Base-by-base conservation (phyloP, 805 yeast species). In the Ascoidea rubescens region DNA sequence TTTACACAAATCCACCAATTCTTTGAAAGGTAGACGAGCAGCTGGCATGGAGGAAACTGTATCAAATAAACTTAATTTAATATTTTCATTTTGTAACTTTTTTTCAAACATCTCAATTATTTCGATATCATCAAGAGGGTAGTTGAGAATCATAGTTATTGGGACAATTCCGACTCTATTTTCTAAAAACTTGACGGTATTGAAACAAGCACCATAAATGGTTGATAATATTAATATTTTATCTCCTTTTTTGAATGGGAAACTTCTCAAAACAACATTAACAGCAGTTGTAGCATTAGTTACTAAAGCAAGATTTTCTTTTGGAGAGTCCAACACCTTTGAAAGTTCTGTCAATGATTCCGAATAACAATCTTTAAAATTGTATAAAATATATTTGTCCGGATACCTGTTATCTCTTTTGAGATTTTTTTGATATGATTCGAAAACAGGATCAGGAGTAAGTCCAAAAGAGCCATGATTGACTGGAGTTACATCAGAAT, bases 391-490 rank as follows among this genome's bases (percentile, higher is more conserved):
- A 57, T 66, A 79, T 44, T 60, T 56, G 59, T 82, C 87, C 0
- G 87, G 81, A 55, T 66, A 71, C 4, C 55, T 52, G 31, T 63
- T 60, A 46, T 68, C 68, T 47, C 62, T 55, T 37, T 65, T 54
- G 31, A 64, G 50, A 17, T 58, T 59, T 49, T 64, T 57, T 42
- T 64, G 54, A 54, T 65, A 73, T 12, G 64, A 66, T 1, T 73
- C 72, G 30, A 69, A 56, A 1, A 82, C 78, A 4, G 71, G 65
- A 6, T 61, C 65, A 0, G 88, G 84, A 3, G 75, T 68, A 1
- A 73, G 65, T 1, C 88, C 89, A 59, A 64, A 83, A 1, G 85
- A 75, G 5, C 88, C 88, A 60, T 82, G 82, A 63, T 83, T 83
- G 48, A 81, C 72, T 14, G 77, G 75, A 4, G 62, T 61, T 6